Conservation (phyloP, 108 stramenopile species). For the Heterococcus sp. region DNA sequence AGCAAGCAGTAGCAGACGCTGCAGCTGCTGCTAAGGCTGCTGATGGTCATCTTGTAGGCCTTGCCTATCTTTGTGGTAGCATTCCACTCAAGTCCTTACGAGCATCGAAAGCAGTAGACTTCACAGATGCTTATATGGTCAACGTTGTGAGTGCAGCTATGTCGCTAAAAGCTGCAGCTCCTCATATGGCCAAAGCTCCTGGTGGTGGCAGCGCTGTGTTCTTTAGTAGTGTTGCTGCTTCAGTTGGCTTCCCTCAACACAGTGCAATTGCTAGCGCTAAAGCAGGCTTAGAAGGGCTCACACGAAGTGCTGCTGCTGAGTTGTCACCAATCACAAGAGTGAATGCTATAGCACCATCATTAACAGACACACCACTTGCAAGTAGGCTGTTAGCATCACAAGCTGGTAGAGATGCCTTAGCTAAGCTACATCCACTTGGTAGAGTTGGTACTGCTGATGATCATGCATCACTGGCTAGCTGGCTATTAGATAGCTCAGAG, state of each 20-base stretch:
- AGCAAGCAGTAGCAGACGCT: no score
- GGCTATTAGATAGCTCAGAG: not conserved
- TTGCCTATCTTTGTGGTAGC: not conserved
- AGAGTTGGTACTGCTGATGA: not conserved
- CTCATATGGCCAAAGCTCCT: not conserved
- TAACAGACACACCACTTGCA: constrained; percentile 10
- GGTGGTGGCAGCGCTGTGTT: not conserved
- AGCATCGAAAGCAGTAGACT: not conserved
- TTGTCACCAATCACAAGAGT: not conserved
- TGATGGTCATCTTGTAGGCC: not conserved
- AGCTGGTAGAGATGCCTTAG: not conserved
- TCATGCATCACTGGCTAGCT: not conserved
- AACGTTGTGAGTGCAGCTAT: constrained; percentile 4
- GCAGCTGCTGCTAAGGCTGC: not conserved
- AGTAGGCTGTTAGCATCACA: not conserved
- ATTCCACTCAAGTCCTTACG: not conserved
- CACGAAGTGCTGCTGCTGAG: not conserved
- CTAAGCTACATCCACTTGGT: not conserved
- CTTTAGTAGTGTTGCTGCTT: not conserved
- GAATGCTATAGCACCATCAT: constrained; percentile 4
- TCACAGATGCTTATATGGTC: not conserved
- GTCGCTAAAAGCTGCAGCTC: not conserved
- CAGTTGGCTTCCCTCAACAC: not conserved
- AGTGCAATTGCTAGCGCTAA: not conserved
- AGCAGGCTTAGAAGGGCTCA: constrained; percentile 4